Conservation (phyloP, 805 yeast species). For the Ascoidea tarda region DNA sequence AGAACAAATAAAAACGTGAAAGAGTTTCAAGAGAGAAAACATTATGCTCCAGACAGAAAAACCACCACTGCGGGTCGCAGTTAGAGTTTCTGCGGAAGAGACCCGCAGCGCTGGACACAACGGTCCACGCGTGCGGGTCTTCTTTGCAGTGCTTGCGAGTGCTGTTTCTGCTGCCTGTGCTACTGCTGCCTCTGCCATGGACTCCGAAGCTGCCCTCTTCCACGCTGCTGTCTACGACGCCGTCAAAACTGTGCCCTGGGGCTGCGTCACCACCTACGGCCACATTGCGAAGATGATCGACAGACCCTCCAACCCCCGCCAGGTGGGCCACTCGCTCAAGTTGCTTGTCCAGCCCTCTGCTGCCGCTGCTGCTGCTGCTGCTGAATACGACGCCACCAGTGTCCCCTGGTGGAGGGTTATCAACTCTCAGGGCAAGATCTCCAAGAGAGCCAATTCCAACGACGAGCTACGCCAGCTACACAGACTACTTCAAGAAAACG, state of each 20-base stretch:
- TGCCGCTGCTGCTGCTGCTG: slow-evolving; percentile 9
- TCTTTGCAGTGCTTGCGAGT: too few relatives aligned
- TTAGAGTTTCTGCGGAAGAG: too few relatives aligned
- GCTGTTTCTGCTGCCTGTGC: too few relatives aligned
- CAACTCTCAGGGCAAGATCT: slow-evolving; percentile 45
- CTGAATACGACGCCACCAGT: slow-evolving; percentile 13
- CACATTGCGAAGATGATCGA: slow-evolving; percentile 55
- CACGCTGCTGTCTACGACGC: slow-evolving; percentile 45
- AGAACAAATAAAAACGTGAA: too few relatives aligned
- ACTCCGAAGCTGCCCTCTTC: slow-evolving; percentile 34
- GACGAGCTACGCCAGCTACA: slow-evolving; percentile 39
- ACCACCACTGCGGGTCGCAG: too few relatives aligned
- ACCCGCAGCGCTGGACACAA: too few relatives aligned
- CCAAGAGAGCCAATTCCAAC: slow-evolving; percentile 33
- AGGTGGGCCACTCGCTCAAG: slow-evolving; percentile 62
- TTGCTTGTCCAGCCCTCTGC: slow-evolving; percentile 16
- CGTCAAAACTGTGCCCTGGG: slow-evolving; percentile 41
- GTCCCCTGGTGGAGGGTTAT: slow-evolving; percentile 81
- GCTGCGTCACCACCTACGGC: slow-evolving; percentile 59
- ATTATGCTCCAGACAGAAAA: too few relatives aligned
- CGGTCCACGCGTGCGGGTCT: too few relatives aligned
- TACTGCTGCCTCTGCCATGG: too few relatives aligned
- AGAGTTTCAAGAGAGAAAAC: too few relatives aligned
- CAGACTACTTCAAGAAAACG: slow-evolving; percentile 25
- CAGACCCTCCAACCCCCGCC: slow-evolving; percentile 55